Conservation (phyloP, 163 green algal species). For the Scenedesmus sp. region DNA sequence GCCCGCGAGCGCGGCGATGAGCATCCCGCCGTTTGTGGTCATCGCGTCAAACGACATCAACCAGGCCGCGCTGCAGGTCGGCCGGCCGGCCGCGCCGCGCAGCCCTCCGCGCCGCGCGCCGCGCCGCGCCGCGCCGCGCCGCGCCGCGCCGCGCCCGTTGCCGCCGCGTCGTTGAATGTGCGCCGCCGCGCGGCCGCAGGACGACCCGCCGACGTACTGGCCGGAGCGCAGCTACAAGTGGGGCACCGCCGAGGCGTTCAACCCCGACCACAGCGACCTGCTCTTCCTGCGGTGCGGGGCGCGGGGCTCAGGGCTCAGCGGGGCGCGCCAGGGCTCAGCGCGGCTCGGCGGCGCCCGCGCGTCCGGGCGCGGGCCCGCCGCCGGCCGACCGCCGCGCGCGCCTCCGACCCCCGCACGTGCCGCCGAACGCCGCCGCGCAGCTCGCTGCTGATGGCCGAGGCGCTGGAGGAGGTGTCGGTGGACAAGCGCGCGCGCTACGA, state of each 20-base stretch:
- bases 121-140: not conserved
- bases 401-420: too few species aligned
- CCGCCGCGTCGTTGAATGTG: too few species aligned
- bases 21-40: slow-evolving; percentile 61
- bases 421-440: slow-evolving; percentile 10
- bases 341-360: too few species aligned
- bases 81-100: not conserved
- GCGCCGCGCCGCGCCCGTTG: too few species aligned
- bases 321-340: too few species aligned
- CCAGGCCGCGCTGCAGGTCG: slow-evolving; percentile 42
- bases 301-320: not conserved
- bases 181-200: not conserved
- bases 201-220: slow-evolving; percentile 67
- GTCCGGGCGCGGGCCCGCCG: too few species aligned
- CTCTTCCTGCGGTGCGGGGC: slow-evolving; percentile 48
- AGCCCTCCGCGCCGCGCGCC: too few species aligned
- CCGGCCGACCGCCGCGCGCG: too few species aligned
- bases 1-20: slow-evolving; percentile 16
- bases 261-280: slow-evolving; percentile 80
- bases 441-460: slow-evolving; percentile 47
- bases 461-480: slow-evolving; percentile 34
- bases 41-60: slow-evolving; percentile 76
- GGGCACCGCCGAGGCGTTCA: slow-evolving; percentile 80
- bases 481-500: slow-evolving; percentile 41
- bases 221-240: slow-evolving; percentile 76